These are phyloP conservation scores for Microbotryum silenes-acaulis DNA, from an alignment of 1,284 basidiomycete species.

Conservation along the genomic window DNA sequence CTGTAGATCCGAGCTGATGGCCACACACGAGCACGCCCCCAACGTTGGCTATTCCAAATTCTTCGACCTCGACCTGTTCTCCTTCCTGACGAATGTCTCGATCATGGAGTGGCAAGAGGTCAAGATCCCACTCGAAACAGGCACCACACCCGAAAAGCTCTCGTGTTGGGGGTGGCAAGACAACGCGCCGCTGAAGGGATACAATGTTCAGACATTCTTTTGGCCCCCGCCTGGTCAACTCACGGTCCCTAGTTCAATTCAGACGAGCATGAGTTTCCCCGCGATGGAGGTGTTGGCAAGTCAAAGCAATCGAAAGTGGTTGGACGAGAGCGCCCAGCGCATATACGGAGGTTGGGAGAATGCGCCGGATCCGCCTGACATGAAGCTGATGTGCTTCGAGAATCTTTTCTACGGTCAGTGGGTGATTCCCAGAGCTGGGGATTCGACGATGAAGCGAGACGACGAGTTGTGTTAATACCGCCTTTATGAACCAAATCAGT, in stretches of 20 bases:
- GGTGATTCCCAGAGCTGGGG: not conserved
- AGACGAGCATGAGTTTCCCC: conserved; percentile 30
- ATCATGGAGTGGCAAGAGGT: conserved; percentile 27
- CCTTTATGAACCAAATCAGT: conserved; percentile 3
- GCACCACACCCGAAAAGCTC: conserved; percentile 20
- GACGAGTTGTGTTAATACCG: not conserved
- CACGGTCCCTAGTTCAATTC: conserved; percentile 19
- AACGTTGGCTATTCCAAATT: conserved; percentile 21
- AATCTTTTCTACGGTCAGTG: conserved; percentile 21
- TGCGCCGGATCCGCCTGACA: conserved; percentile 23
- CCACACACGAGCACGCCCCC: conserved; percentile 22
- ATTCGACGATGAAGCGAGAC: not conserved
- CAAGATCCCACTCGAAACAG: conserved; percentile 26
- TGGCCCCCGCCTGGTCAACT: conserved; percentile 28
- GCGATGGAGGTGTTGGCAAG: conserved; percentile 23
- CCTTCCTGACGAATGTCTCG: conserved; percentile 24
- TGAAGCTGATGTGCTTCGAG: conserved; percentile 28
- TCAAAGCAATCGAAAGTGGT: conserved; percentile 20
- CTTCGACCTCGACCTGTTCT: conserved; percentile 24
- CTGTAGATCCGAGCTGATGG: conserved; percentile 23
- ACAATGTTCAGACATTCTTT: conserved; percentile 27
- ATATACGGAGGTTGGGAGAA: conserved; percentile 10
- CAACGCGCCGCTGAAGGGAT: conserved; percentile 18
- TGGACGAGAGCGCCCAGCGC: conserved; percentile 11
- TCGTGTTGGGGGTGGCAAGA: conserved; percentile 29